Base-by-base conservation (phyloP, 805 yeast genomes). In the Hanseniaspora thailandica region DNA sequence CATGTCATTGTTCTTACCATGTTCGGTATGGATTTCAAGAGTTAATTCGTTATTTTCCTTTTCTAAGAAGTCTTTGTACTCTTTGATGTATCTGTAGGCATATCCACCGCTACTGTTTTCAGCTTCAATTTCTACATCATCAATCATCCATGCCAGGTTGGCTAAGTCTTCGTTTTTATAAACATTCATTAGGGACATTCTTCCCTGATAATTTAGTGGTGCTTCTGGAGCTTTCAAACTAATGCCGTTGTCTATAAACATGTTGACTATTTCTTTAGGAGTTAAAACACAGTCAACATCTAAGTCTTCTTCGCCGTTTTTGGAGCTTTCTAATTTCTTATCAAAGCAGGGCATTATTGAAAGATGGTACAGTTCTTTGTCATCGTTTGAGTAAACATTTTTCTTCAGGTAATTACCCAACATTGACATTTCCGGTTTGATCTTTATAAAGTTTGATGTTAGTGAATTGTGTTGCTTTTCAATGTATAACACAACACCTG, bases 331-430 rank as follows among this genome's bases (percentile, higher is more conserved):
- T 89, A 74, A 34, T 66, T 93, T 93, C 69, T 93, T 93, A 66
- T 93, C 98, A 65, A 93, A 93, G 61, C 97, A 90, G 1, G 98
- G 97, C 97, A 90, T 90, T 20, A 93, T 72, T 7, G 93, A 77
- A 52, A 93, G 68, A 65, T 90, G 97, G 63, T 86, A 93, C 0
- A 88, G 68, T 2, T 75, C 61, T 0, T 69, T 62, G 1, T 63
- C 59, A 12, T 70, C 62, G 17, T 73, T 72, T n/a, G 55, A 55
- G 12, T 71, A 63, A 20, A 66, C 68, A 23, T 80, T 62, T 8
- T 41, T 47, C 30, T 52, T 89, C 49, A 90, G 66, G 22, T 89
- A 59, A 19, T 80, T 71, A 0, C 97, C 97, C 0, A 97, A 86
- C 49, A 90, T 83, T 64, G 87, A 97, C 67, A 90, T 97, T 4